Evolutionary conservation across 352 stramenopile genomes (phyloP).

Genomic region (Globisporangium lucens): DNA sequence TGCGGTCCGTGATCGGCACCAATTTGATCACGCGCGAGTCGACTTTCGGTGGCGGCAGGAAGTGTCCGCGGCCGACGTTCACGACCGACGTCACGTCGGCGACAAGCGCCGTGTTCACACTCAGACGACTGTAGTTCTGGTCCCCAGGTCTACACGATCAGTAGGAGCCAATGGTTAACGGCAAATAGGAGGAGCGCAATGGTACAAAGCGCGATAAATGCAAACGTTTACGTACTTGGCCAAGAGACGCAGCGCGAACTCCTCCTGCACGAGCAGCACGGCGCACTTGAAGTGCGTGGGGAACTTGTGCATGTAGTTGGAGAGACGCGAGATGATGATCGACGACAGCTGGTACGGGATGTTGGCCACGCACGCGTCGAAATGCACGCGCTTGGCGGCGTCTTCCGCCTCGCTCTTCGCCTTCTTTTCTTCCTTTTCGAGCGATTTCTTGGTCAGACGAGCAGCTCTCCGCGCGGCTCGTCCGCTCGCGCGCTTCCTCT

Average conservation of each 20-base stretch:
- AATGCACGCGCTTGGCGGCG: conserved; percentile 15
- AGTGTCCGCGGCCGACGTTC: conserved; percentile 55
- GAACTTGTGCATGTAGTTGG: conserved; percentile 67
- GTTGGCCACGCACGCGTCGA: conserved; percentile 82
- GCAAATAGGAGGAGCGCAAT: not conserved
- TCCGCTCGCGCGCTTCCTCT: conserved; percentile 13
- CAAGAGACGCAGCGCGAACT: conserved; percentile 75
- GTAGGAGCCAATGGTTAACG: not conserved
- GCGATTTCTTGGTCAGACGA: conserved; percentile 12
- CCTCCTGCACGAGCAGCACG: conserved; percentile 82
- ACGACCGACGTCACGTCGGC: conserved; percentile 61
- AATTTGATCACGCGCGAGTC: conserved; percentile 83
- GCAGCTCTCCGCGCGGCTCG: conserved; percentile 11
- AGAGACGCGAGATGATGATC: conserved; percentile 69
- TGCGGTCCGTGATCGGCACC: conserved; percentile 23
- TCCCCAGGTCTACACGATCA: conserved; percentile 40
- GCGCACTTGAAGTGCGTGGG: conserved; percentile 50
- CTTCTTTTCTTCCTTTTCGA: conserved; percentile 7
- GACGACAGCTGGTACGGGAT: conserved; percentile 89
- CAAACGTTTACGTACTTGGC: conserved; percentile 42
- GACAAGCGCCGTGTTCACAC: conserved; percentile 74
- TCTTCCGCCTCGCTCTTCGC: not conserved
- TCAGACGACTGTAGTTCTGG: conserved; percentile 80
- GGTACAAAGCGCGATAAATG: not conserved
- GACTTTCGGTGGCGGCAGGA: conserved; percentile 79